These are phyloP conservation scores for Chalciporus sphaerocephalus DNA, from an alignment of 768 basidiomycete species.

Conservation along the genomic window DNA sequence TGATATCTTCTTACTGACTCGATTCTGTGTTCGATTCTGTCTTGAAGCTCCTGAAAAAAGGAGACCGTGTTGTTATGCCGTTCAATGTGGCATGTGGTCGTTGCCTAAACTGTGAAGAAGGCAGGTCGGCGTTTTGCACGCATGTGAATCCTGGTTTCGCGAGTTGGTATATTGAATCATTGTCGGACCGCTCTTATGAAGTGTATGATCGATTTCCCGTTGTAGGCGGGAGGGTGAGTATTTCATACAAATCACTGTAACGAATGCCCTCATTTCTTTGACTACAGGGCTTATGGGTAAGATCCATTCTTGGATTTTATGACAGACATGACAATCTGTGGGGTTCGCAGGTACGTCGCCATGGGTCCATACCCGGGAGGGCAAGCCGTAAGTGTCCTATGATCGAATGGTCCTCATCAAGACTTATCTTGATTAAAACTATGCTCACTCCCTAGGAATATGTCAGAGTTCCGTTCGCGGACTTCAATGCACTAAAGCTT, in stretches of 20 bases:
- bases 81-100: slow-evolving; percentile 59
- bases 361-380: slow-evolving; percentile 56
- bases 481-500: slow-evolving; percentile 51
- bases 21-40: neutral
- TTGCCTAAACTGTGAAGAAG: slow-evolving; percentile 53
- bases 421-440: neutral
- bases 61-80: slow-evolving; percentile 58
- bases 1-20: neutral
- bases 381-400: slow-evolving; percentile 38
- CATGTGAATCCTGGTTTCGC: slow-evolving; percentile 44
- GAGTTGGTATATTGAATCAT: neutral
- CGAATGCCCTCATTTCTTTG: neutral
- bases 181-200: too few species aligned
- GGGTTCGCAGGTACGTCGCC: slow-evolving; percentile 51
- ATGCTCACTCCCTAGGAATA: slow-evolving; percentile 40
- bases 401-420: neutral
- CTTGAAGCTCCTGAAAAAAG: slow-evolving; percentile 46
- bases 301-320: neutral
- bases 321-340: slow-evolving; percentile 31
- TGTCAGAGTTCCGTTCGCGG: slow-evolving; percentile 52
- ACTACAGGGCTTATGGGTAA: slow-evolving; percentile 1
- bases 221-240: slow-evolving; percentile 4
- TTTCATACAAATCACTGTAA: neutral
- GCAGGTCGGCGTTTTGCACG: slow-evolving; percentile 52
- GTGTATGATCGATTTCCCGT: neutral